phyloP scores from a whole-genome alignment of 768 basidiomycete genomes.

The Hygrophorus pudorinus region DNA sequence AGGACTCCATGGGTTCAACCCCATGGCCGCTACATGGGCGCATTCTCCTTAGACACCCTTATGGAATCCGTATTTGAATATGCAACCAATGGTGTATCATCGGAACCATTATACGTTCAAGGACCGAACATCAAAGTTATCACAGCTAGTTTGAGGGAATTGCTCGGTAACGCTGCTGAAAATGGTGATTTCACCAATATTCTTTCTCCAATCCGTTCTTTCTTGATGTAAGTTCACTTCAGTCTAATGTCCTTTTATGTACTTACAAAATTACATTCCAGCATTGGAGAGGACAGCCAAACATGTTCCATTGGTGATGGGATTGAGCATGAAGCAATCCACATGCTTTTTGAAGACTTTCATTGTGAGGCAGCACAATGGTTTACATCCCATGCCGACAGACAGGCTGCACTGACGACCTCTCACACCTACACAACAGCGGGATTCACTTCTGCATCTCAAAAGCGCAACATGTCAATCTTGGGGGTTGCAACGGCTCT shows the following conservation, averaged over 20 bases:
- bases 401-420: background rate
- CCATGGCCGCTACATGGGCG: background rate
- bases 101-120: background rate
- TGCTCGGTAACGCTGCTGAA: background rate
- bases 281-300: background rate
- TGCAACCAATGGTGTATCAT: background rate
- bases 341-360: background rate
- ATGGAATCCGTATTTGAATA: background rate
- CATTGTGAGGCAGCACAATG: background rate
- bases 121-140: background rate
- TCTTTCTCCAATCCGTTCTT: background rate
- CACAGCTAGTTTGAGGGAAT: background rate
- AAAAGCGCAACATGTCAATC: too few species aligned
- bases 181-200: background rate
- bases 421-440: background rate
- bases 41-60: background rate
- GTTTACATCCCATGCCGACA: background rate
- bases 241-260: background rate
- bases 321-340: background rate
- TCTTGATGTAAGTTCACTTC: background rate
- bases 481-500: too few species aligned
- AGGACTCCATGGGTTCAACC: background rate
- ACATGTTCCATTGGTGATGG: background rate
- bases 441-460: too few species aligned
- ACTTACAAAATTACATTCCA: background rate